Conservation (phyloP, 495 filamentous ascomycete species). For the Cercophora samala region DNA sequence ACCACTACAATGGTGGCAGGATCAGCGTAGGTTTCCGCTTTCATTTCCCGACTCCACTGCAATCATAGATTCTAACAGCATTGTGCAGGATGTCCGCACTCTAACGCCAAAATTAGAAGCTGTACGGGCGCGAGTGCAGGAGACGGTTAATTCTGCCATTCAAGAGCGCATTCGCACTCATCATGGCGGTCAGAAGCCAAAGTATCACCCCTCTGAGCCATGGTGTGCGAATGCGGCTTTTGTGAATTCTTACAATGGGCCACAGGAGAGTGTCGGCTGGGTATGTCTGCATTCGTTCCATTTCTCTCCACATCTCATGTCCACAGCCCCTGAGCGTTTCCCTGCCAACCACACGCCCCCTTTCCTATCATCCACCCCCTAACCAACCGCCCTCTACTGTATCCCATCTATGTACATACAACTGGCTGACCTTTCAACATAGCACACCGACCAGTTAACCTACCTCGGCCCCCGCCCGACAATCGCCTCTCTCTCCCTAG, state of each 20-base stretch:
- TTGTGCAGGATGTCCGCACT: conserved; percentile 62
- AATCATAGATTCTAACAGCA: not conserved
- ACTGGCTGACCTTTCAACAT: not conserved
- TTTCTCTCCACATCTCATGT: not conserved
- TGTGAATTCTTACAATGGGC: conserved; percentile 88
- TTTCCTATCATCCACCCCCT: not conserved
- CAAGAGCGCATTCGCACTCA: conserved; percentile 57
- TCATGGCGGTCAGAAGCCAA: conserved; percentile 68
- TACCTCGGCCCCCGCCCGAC: conserved; percentile 85
- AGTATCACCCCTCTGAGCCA: conserved; percentile 63
- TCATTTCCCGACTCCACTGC: not conserved
- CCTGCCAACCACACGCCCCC: not conserved
- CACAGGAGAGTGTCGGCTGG: conserved; percentile 77
- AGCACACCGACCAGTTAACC: conserved; percentile 83
- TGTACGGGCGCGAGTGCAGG: conserved; percentile 63
- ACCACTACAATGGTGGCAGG: conserved; percentile 75
- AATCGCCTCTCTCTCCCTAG: conserved; percentile 86
- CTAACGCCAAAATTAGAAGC: conserved; percentile 66
- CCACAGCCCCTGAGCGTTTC: not conserved
- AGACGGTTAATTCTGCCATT: conserved; percentile 71
- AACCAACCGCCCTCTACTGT: not conserved
- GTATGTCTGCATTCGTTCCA: conserved; percentile 14
- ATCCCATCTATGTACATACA: not conserved
- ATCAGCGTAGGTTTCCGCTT: conserved; percentile 46
- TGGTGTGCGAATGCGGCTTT: conserved; percentile 90